These are phyloP conservation scores for Trametes cinnabarina DNA, from an alignment of 768 basidiomycete species.

Conservation along the genomic window DNA sequence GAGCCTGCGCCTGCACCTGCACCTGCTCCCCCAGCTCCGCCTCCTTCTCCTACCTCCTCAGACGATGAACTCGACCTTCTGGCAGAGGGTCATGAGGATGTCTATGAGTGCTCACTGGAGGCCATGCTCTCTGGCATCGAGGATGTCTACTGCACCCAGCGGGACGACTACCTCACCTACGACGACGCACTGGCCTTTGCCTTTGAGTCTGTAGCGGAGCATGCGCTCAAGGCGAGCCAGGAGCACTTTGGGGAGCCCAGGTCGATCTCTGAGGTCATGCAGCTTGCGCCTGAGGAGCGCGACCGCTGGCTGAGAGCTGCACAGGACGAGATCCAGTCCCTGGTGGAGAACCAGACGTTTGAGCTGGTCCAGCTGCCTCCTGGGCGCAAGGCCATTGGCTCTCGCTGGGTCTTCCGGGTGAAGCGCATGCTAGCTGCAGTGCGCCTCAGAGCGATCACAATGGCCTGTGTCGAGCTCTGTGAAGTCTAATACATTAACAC, in stretches of 20 bases:
- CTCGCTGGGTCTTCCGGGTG: slow-evolving; percentile 36
- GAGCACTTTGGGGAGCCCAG: slow-evolving; percentile 8
- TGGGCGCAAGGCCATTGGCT: slow-evolving; percentile 32
- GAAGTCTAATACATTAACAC: no score
- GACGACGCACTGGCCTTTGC: slow-evolving; percentile 8
- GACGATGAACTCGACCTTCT: slow-evolving; percentile 8
- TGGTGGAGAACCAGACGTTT: slow-evolving; percentile 34
- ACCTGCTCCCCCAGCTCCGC: not conserved
- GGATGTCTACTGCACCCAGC: not conserved
- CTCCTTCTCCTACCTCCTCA: not conserved
- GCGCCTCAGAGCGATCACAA: no score
- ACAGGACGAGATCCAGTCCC: slow-evolving; percentile 16
- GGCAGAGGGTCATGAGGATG: not conserved
- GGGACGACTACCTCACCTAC: slow-evolving; percentile 1
- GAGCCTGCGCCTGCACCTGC: not conserved
- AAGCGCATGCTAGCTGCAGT: no score
- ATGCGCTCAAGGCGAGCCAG: slow-evolving; percentile 6
- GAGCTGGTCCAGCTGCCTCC: slow-evolving; percentile 28
- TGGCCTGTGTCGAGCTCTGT: no score
- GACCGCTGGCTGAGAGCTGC: slow-evolving; percentile 19
- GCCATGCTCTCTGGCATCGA: slow-evolving; percentile 1
- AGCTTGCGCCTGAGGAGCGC: slow-evolving; percentile 1
- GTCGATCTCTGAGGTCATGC: slow-evolving; percentile 5
- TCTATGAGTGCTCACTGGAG: not conserved
- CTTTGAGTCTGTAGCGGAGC: slow-evolving; percentile 7